Percentiles rank a stretch among this genome's conserved stretches.
phyloP scores from a whole-genome alignment of 192 early-diverging fungal species.

The Spinellus fusiger region DNA sequence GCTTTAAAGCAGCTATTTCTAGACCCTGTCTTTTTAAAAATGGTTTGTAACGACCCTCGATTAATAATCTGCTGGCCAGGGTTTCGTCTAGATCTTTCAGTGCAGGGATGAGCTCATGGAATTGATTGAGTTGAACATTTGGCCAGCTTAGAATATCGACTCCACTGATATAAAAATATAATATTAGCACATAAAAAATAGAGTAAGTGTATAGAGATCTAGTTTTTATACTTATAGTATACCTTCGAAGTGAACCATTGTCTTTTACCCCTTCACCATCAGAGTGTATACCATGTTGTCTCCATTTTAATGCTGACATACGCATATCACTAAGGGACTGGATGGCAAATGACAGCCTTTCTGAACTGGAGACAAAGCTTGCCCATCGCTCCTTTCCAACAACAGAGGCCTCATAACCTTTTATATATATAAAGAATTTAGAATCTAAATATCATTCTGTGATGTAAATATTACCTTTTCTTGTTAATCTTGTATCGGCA shows the following conservation, averaged over 20 bases:
- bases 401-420: constrained; percentile 48
- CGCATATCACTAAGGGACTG: constrained; percentile 40
- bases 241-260: constrained; percentile 20
- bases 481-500: constrained; percentile 69
- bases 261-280: neutral
- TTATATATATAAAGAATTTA: neutral
- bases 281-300: constrained; percentile 27
- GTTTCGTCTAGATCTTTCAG: constrained; percentile 44
- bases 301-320: constrained; percentile 51
- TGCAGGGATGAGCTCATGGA: constrained; percentile 48
- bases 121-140: constrained; percentile 38
- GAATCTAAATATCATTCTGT: neutral
- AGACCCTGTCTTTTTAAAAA: constrained; percentile 58
- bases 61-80: constrained; percentile 48
- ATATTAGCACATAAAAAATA: no score
- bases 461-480: constrained; percentile 40
- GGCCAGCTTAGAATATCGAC: constrained; percentile 44
- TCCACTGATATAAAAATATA: no score
- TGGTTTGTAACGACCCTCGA: constrained; percentile 62
- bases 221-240: neutral
- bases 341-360: constrained; percentile 43
- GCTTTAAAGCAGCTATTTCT: constrained; percentile 57
- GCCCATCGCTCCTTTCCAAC: constrained; percentile 44
- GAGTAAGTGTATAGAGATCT: neutral
- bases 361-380: constrained; percentile 34